A percentile compares a stretch with the other conserved stretches of the same genome.
phyloP scores from a whole-genome alignment of 169 alveolate genomes.

The Cryptosporidium sp. region DNA sequence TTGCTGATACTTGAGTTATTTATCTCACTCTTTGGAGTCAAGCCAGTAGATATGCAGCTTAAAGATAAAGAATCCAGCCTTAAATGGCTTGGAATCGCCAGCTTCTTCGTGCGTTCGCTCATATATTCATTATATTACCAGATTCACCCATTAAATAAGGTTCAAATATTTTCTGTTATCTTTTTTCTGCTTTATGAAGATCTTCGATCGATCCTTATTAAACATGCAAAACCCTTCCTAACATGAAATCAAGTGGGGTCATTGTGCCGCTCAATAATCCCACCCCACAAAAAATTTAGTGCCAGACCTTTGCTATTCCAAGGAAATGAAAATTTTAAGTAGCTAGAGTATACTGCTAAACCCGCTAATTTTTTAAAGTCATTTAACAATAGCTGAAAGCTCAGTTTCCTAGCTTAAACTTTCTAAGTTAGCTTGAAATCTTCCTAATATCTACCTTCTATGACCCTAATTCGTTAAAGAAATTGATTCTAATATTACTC shows the following conservation, averaged over 20 bases:
- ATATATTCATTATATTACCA: conserved; percentile 35
- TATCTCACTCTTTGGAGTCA: conserved; percentile 54
- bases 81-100: conserved; percentile 73
- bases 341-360: too few species aligned
- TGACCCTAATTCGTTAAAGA: neutral
- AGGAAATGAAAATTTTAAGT: neutral
- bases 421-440: neutral
- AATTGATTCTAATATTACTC: neutral
- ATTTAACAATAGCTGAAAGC: neutral
- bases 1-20: neutral
- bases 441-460: neutral
- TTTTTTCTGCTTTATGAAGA: conserved; percentile 13
- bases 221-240: conserved; percentile 25
- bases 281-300: conserved; percentile 26
- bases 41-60: conserved; percentile 61
- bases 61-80: conserved; percentile 74
- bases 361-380: neutral
- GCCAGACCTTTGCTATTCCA: neutral
- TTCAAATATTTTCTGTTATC: neutral
- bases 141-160: neutral
- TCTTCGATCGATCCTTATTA: conserved; percentile 32
- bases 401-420: neutral
- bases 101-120: conserved; percentile 40
- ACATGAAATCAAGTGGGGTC: conserved; percentile 39
- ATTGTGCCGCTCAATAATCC: conserved; percentile 5